Evolutionary conservation across 1,284 basidiomycete genomes (phyloP).

Genomic region (Ustanciosporium gigantosporum): DNA sequence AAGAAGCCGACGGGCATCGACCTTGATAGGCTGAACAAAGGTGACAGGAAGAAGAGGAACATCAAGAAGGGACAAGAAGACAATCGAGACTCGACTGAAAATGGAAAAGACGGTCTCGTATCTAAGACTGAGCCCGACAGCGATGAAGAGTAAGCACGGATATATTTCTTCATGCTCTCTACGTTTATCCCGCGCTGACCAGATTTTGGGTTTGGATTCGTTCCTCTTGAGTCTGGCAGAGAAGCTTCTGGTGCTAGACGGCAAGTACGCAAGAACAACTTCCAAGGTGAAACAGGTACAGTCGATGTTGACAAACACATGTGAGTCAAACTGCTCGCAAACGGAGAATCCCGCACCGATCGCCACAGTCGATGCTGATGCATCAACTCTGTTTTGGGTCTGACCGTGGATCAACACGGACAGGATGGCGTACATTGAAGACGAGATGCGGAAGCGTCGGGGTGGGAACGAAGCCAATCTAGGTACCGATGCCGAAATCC

Average conservation of each 20-base stretch:
- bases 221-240: slow-evolving; percentile 6
- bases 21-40: slow-evolving; percentile 77
- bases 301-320: slow-evolving; percentile 98
- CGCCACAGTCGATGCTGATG: not conserved
- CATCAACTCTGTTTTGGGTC: not conserved
- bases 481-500: not conserved
- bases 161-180: slow-evolving; percentile 1
- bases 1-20: slow-evolving; percentile 79
- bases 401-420: too few species aligned
- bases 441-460: slow-evolving; percentile 78
- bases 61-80: slow-evolving; percentile 62
- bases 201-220: slow-evolving; percentile 1
- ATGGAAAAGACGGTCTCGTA: slow-evolving; percentile 29
- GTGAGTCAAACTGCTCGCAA: slow-evolving; percentile 66
- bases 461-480: not conserved
- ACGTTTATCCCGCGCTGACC: too few species aligned
- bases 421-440: slow-evolving; percentile 98
- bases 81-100: slow-evolving; percentile 14
- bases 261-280: slow-evolving; percentile 83
- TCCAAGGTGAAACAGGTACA: slow-evolving; percentile 92
- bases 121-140: not conserved
- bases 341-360: too few species aligned
- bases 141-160: slow-evolving; percentile 50
- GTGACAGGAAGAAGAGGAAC: slow-evolving; percentile 75
- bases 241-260: slow-evolving; percentile 63